Base-by-base conservation (phyloP, 2,329 filamentous ascomycete genomes). In the Fusarium agapanthi region DNA sequence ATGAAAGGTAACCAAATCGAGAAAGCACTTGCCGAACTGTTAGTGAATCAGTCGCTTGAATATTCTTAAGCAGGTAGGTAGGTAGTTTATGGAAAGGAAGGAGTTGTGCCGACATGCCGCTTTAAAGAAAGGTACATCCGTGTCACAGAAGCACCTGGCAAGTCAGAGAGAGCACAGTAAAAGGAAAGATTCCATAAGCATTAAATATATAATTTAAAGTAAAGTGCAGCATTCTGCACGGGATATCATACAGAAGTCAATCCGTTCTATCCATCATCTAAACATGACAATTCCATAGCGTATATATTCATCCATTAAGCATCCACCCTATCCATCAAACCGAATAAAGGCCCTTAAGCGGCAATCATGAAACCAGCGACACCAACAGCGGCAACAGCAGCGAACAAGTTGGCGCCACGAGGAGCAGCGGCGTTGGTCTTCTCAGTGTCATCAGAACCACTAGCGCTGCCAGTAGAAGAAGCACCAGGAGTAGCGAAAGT, bases 181-280 rank as follows among this genome's bases (percentile, higher is more conserved):
- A 34, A 26, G 1, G 16, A 38, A 37, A 50, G 3, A 60, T 16
- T 20, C 20, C 2, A n/a, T 30, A 30, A 16, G 6, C 7, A 44
- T 45, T 63, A 41, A 64, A 54, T 41, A 47, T 30, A 40, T 63
- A 48, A 22, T 62, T 12, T 26, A 45, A 54, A 28, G 48, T 28
- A 51, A 48, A 32, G 56, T 65, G 50, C 50, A 64, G 38, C 15
- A 26, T 48, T 32, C 8, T 22, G 51, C 51, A 30, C 44, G 32
- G 66, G 66, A 69, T 69, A 69, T 69, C 58, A 69, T 69, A 24
- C n/a, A 45, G 48, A 67, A 68, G 40, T 35, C 30, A 69, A 53
- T 26, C 37, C 44, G 51, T 20, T 63, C n/a, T 30, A 45, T 47
- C 58, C 26, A 44, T 45, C 34, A 22, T 62, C 18, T 28, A 53